Percentiles rank a stretch among this genome's conserved stretches.
These are phyloP conservation scores for Atkinsonella texensis DNA, from an alignment of 2,329 filamentous ascomycete species.

Conservation along the genomic window DNA sequence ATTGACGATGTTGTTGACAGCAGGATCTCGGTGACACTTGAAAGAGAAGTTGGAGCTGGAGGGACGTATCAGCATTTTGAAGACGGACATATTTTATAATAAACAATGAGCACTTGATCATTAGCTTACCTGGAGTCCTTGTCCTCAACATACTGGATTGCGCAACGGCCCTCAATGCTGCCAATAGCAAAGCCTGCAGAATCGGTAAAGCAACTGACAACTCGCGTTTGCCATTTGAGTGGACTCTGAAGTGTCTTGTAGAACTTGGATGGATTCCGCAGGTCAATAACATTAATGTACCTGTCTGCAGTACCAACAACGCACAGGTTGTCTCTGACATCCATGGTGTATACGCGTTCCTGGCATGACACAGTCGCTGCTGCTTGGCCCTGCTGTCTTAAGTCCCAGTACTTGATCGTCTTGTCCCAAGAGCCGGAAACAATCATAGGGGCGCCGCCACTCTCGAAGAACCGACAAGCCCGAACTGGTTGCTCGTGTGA, in stretches of 20 bases:
- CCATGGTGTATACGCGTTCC: constrained; percentile 82
- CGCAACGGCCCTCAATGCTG: constrained; percentile 92
- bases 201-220: constrained; percentile 90
- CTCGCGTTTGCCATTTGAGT: constrained; percentile 94
- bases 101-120: not conserved
- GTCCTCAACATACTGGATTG: constrained; percentile 96
- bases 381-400: constrained; percentile 48
- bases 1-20: constrained; percentile 64
- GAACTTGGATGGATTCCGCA: constrained; percentile 76
- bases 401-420: constrained; percentile 81
- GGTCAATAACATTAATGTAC: constrained; percentile 90
- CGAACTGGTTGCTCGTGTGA: constrained; percentile 77
- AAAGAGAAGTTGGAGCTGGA: constrained; percentile 86
- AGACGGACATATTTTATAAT: not conserved
- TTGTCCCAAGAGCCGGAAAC: constrained; percentile 92
- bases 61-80: not conserved
- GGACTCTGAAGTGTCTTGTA: constrained; percentile 96
- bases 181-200: constrained; percentile 87
- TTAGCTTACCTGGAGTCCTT: constrained; percentile 61
- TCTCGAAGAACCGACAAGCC: constrained; percentile 66
- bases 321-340: constrained; percentile 75
- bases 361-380: constrained; percentile 55
- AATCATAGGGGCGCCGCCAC: constrained; percentile 62
- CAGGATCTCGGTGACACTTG: constrained; percentile 89
- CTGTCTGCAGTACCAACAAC: constrained; percentile 90